phyloP scores from a whole-genome alignment of 306 rosid species.

The Fragaria iinumae region DNA sequence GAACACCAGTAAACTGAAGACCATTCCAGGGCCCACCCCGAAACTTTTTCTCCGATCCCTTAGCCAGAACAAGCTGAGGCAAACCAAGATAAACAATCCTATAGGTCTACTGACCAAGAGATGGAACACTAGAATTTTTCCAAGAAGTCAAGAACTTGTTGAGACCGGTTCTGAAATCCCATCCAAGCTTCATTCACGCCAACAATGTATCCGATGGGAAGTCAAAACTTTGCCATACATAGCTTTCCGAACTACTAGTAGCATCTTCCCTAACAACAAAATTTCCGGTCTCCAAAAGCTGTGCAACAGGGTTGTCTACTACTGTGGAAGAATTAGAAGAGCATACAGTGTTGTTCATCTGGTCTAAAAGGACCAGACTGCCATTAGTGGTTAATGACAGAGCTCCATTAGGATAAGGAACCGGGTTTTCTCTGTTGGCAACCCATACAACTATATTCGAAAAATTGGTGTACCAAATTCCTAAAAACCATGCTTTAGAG shows the following conservation, averaged over 20 bases:
- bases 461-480: conserved; percentile 23
- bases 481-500: conserved; percentile 15
- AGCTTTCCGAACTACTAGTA: not conserved
- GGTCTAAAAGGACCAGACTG: not conserved
- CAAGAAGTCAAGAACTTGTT: not conserved
- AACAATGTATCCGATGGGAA: conserved; percentile 34
- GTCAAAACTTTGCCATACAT: conserved; percentile 47
- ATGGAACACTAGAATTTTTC: conserved; percentile 1
- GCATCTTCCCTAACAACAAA: conserved; percentile 30
- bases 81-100: not conserved
- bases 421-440: not conserved
- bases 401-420: not conserved
- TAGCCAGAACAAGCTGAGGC: not conserved
- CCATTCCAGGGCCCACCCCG: conserved; percentile 21
- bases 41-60: not conserved
- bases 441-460: conserved; percentile 1
- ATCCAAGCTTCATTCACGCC: conserved; percentile 20
- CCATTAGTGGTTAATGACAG: not conserved
- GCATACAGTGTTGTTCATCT: conserved; percentile 6
- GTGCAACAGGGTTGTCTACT: conserved; percentile 18
- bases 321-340: not conserved
- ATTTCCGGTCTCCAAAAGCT: conserved; percentile 39
- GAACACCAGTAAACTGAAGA: not conserved
- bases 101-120: not conserved
- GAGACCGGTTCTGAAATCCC: not conserved